Evolutionary conservation across 495 filamentous ascomycete genomes (phyloP).

Genomic region (Lepraria neglecta): DNA sequence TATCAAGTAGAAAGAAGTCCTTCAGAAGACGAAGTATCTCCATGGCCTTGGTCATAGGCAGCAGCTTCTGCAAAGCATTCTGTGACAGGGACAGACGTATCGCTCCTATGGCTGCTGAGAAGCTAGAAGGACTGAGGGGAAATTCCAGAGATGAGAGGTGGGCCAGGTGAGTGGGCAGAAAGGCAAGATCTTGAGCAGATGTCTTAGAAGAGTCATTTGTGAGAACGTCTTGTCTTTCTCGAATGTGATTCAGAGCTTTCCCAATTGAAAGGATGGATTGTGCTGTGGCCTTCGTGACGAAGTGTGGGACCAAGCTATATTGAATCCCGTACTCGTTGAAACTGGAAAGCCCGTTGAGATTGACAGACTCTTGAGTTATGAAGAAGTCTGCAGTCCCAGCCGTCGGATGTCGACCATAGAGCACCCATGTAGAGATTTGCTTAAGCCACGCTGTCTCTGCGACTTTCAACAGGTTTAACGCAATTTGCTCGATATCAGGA

Average conservation of each 20-base stretch:
- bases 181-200: constrained; percentile 51
- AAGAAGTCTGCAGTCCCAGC: constrained; percentile 74
- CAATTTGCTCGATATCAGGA: constrained; percentile 69
- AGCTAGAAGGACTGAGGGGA: constrained; percentile 62
- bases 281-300: constrained; percentile 69
- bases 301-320: constrained; percentile 59
- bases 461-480: constrained; percentile 59
- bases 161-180: constrained; percentile 65
- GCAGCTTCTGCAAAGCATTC: constrained; percentile 69
- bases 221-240: constrained; percentile 41
- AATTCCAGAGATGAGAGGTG: constrained; percentile 63
- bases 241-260: constrained; percentile 75
- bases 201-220: constrained; percentile 29
- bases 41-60: constrained; percentile 68
- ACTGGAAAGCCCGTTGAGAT: constrained; percentile 32
- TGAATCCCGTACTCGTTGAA: constrained; percentile 49
- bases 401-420: constrained; percentile 73
- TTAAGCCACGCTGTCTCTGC: constrained; percentile 90
- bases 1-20: constrained; percentile 78
- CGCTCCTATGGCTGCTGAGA: constrained; percentile 63
- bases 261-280: constrained; percentile 87
- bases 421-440: constrained; percentile 79
- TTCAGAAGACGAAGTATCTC: constrained; percentile 71
- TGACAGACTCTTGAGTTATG: constrained; percentile 44
- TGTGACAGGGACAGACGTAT: constrained; percentile 77